Base-by-base conservation (phyloP, 2,329 filamentous ascomycete species). In the Fusarium pseudonygamai region DNA sequence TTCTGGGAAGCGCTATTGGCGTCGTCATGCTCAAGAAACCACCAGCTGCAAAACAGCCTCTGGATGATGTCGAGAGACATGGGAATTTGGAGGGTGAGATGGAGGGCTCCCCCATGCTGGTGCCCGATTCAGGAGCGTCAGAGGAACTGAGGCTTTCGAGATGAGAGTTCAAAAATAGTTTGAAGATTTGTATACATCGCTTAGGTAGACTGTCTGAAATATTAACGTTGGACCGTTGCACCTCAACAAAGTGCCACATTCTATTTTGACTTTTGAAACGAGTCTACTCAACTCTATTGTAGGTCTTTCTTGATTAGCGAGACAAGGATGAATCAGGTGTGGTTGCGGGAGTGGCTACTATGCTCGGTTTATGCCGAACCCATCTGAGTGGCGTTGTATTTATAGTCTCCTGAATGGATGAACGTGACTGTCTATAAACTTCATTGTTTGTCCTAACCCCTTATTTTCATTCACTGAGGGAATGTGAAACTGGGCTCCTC, bases 1-100 rank as follows among this genome's bases (percentile, higher is more conserved):
- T 90, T 46, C 79, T 89, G 13, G 86, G 87, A 4, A 87, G 87
- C 59, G 87, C 87, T 6, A 77, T 89, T 14, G 87, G 85, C 74
- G 86, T 86, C 2, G 83, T 86, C 7, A 72, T 88, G 40, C 78
- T 83, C 61, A 88, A 85, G 76, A 82, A 82, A 67, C 68, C 79
- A 34, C 72, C 78, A 63, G 82, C 73, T 28, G 69, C 77, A 16
- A 77, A 76, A 57, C 59, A 62, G 6, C 67, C 62, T 30, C 74
- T 60, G 13, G 78, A 75, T 22, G 83, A 84, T 63, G 68, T 82
- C 24, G 83, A 85, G 69, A 78, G 76, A 40, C 79, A 78, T 30
- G 77, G 67, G 13, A 79, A 77, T 46, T 64, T 80, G 12, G 67
- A 69, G 10, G 80, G 77, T 18, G 82, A 77, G 57, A 75, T 71